These are phyloP conservation scores for Colletotrichum spinosum DNA, from an alignment of 2,329 filamentous ascomycete genomes.

Conservation along the genomic window DNA sequence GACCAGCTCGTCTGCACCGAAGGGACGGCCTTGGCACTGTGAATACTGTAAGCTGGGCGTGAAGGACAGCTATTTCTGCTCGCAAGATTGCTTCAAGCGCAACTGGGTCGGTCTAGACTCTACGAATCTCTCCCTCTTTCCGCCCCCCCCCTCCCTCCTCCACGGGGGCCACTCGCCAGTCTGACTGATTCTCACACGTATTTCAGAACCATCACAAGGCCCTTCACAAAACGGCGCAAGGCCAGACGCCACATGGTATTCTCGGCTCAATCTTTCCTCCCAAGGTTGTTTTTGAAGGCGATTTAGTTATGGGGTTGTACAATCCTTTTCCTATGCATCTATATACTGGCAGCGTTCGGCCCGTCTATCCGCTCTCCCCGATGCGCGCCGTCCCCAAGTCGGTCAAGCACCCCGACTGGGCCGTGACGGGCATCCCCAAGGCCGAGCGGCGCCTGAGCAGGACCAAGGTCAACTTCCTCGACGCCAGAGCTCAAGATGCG, in stretches of 20 bases:
- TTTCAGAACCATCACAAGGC: constrained; percentile 82
- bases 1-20: constrained; percentile 75
- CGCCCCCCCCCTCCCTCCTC: background rate
- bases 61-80: constrained; percentile 95
- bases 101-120: constrained; percentile 81
- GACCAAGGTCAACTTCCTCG: constrained; percentile 86
- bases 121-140: background rate
- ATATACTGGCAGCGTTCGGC: constrained; percentile 84
- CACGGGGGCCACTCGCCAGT: constrained; percentile 24
- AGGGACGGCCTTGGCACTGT: constrained; percentile 83
- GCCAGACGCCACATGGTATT: constrained; percentile 52
- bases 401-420: constrained; percentile 90
- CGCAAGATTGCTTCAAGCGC: constrained; percentile 98
- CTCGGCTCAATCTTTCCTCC: constrained; percentile 81
- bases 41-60: constrained; percentile 84
- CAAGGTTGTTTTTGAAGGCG: constrained; percentile 88
- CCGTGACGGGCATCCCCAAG: constrained; percentile 80
- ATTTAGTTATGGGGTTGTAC: constrained; percentile 88
- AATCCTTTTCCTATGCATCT: constrained; percentile 92
- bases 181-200: background rate
- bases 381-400: constrained; percentile 79
- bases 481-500: constrained; percentile 81
- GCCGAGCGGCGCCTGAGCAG: constrained; percentile 71
- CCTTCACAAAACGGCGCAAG: constrained; percentile 83
- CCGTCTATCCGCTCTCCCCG: constrained; percentile 86